Evolutionary conservation across 441 rosid species (phyloP), one percentile per base, ranked within the genome.

Genomic region (Pelargonium myrrhifolium): DNA sequence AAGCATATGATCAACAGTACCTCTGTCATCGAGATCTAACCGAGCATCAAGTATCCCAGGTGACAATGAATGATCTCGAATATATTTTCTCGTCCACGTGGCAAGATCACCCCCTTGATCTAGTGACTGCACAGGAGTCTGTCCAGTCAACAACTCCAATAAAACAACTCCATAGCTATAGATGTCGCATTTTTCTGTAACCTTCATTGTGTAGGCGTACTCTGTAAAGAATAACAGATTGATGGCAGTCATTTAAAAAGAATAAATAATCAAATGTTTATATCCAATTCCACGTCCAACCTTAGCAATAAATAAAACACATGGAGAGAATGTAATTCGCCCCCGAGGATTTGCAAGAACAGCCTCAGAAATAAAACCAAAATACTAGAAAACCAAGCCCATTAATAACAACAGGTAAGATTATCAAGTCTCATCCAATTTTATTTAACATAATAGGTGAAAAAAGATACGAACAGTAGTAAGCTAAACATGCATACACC

Each of bases 171-270:
- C 99, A 2, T 87, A 94, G 80, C 99, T 94, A 70, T 94, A 94
- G 74, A 83, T 87, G 75, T 94, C 99, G 59, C 99, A 94, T 81
- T 91, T 94, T 80, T 94, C 99, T 0, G 99, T 88, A 47, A 94
- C 90, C 80, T 86, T 93, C 99, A 91, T 89, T 0, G 97, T 91
- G 79, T 89, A 93, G 2, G 99, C 99, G 71, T 94, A 94, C 80
- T 91, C 97, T 94, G 86, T 69, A 24, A 67, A 24, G 31, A 42
- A 71, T 22, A 63, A 40, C 5, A 2, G 45, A 47, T 6, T n/a
- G n/a, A n/a, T n/a, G 37, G 43, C n/a, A 62, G 22, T 65, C 61
- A 63, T 43, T 65, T 39, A 4, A 37, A 61, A 66, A 68, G 9
- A 72, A 67, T 63, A 17, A 60, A 68, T 43, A 18, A 17, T 53